Evolutionary conservation across 75 land plant species (phyloP).

Genomic region (Pinus tabuliformis): DNA sequence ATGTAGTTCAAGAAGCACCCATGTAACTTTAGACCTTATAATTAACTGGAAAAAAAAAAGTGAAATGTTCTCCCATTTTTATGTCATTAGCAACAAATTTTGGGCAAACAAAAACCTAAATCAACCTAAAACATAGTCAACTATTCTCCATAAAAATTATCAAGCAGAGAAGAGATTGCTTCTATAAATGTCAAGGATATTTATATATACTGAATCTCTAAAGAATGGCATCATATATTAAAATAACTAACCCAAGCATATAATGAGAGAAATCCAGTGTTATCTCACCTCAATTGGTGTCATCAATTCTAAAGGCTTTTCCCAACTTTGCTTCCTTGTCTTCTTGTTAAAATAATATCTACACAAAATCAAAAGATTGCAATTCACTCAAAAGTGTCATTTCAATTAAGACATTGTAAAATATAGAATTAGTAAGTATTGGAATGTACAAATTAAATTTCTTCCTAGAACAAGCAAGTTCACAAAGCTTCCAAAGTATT

Average conservation of each 20-base stretch:
- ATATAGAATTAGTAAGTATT: too few relatives aligned
- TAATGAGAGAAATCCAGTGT: background rate
- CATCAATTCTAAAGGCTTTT: slow-evolving; percentile 93
- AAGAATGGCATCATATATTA: background rate
- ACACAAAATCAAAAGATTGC: background rate
- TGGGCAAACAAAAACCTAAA: slow-evolving; percentile 14
- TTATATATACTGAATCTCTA: slow-evolving; percentile 2
- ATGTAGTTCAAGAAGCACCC: too few relatives aligned
- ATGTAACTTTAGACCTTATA: too few relatives aligned
- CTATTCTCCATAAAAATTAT: slow-evolving; percentile 15
- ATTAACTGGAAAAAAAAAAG: too few relatives aligned
- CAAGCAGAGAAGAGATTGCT: slow-evolving; percentile 4
- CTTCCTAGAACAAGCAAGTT: too few relatives aligned
- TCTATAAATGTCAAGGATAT: background rate
- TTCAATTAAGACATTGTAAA: too few relatives aligned
- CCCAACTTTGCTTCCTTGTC: slow-evolving; percentile 91
- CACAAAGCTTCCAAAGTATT: too few relatives aligned
- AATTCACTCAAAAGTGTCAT: background rate
- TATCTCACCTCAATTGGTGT: slow-evolving; percentile 86
- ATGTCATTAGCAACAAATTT: too few relatives aligned
- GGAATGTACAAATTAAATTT: too few relatives aligned
- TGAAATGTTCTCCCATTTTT: too few relatives aligned
- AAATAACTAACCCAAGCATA: background rate
- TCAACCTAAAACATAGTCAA: slow-evolving; percentile 44
- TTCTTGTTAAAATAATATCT: slow-evolving; percentile 93